A percentile compares a stretch with the other conserved stretches of the same genome.
phyloP scores from a whole-genome alignment of 805 yeast species.

The Dipodascopsis uninucleata region DNA sequence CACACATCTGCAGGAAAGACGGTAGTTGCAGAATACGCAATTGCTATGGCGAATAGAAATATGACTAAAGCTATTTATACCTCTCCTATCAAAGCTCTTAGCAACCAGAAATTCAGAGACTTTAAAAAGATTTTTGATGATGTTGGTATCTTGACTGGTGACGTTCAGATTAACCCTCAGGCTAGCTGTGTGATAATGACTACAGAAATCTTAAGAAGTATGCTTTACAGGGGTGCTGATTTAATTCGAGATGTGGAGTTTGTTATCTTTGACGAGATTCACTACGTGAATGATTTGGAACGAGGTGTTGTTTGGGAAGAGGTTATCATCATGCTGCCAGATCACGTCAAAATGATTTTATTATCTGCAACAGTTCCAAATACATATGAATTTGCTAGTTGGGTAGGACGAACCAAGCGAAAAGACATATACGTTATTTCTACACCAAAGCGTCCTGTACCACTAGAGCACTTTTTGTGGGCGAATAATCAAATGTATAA shows the following conservation, averaged over 20 bases:
- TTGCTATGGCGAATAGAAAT: slow-evolving; percentile 91
- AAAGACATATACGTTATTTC: slow-evolving; percentile 95
- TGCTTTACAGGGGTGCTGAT: slow-evolving; percentile 96
- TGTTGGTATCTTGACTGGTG: slow-evolving; percentile 94
- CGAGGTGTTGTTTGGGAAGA: slow-evolving; percentile 99
- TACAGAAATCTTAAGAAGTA: slow-evolving; percentile 89
- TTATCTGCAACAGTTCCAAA: slow-evolving; percentile 98
- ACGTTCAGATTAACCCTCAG: slow-evolving; percentile 94
- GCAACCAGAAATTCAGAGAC: slow-evolving; percentile 87
- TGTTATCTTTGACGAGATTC: slow-evolving; percentile 97
- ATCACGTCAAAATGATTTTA: slow-evolving; percentile 86
- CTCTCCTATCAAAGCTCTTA: slow-evolving; percentile 87
- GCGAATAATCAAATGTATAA: slow-evolving; percentile 71
- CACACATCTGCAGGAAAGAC: slow-evolving; percentile 99
- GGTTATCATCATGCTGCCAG: slow-evolving; percentile 95
- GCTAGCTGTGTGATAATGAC: slow-evolving; percentile 97
- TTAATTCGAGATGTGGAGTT: slow-evolving; percentile 94
- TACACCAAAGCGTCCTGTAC: slow-evolving; percentile 95
- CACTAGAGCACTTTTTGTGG: slow-evolving; percentile 82
- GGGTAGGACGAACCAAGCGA: slow-evolving; percentile 97
- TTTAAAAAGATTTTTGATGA: slow-evolving; percentile 78
- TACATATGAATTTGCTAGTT: slow-evolving; percentile 93
- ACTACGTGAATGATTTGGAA: slow-evolving; percentile 92
- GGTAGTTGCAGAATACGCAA: slow-evolving; percentile 96
- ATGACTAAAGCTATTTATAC: slow-evolving; percentile 92